Conservation (phyloP, 257 asterid species). For the Solanum chiquidenum region DNA sequence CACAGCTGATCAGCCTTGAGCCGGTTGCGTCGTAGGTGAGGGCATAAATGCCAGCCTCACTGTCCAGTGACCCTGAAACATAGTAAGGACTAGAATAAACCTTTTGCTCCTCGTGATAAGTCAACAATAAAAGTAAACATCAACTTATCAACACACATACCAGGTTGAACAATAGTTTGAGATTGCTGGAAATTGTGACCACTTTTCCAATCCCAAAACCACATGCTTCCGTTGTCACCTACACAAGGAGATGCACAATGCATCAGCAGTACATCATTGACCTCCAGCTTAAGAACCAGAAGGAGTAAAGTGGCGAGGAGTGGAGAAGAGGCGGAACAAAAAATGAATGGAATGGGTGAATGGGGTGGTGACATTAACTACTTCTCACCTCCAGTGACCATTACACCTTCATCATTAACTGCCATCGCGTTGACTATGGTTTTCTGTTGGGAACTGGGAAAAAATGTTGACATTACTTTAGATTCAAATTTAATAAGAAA, state of each 20-base stretch:
- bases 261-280: neutral
- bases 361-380: neutral
- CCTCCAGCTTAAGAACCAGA: neutral
- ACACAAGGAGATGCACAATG: neutral
- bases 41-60: slow-evolving; percentile 93
- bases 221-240: slow-evolving; percentile 97
- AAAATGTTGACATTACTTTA: neutral
- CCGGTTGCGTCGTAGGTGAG: slow-evolving; percentile 60
- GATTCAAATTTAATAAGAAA: neutral
- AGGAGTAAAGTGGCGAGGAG: neutral
- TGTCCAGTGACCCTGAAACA: slow-evolving; percentile 76
- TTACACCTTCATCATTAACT: slow-evolving; percentile 78
- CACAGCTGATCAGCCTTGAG: slow-evolving; percentile 80
- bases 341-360: neutral
- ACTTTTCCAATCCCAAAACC: slow-evolving; percentile 99
- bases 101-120: neutral
- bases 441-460: slow-evolving; percentile 85
- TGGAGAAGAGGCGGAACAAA: neutral
- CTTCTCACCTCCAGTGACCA: slow-evolving; percentile 82
- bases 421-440: slow-evolving; percentile 89
- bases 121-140: neutral
- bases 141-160: slow-evolving; percentile 16
- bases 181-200: slow-evolving; percentile 98
- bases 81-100: neutral
- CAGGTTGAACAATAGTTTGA: slow-evolving; percentile 95